Evolutionary conservation across 139 green algal species (phyloP).

Genomic region (Axilococcus clingmanii): DNA sequence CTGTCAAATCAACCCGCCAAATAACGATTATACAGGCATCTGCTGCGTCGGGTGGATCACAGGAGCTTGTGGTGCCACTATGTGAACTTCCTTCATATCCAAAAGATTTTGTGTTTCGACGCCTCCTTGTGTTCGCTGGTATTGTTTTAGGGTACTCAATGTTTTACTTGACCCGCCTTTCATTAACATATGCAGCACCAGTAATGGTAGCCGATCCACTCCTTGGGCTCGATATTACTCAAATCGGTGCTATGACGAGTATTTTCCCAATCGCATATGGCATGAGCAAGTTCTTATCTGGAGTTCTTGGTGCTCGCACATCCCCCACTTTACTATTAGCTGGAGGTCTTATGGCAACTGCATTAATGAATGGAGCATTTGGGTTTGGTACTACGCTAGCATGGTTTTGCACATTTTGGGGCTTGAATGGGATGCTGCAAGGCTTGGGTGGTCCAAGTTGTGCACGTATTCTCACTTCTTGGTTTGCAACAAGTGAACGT

Average conservation of each 20-base stretch:
- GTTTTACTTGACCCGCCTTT: conserved; percentile 93
- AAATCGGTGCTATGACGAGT: conserved; percentile 84
- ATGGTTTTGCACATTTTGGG: conserved; percentile 82
- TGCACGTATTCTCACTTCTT: conserved; percentile 91
- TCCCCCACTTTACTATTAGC: conserved; percentile 75
- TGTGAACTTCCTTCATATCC: conserved; percentile 25
- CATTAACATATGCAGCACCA: conserved; percentile 83
- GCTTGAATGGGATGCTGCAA: conserved; percentile 81
- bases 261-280: conserved; percentile 89
- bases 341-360: conserved; percentile 77
- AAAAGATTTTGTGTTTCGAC: conserved; percentile 42
- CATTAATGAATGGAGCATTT: conserved; percentile 82
- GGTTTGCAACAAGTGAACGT: conserved; percentile 73
- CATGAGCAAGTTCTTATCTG: conserved; percentile 79
- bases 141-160: conserved; percentile 76
- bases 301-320: conserved; percentile 74
- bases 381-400: conserved; percentile 66
- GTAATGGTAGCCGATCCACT: conserved; percentile 79
- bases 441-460: conserved; percentile 88
- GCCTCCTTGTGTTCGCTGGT: conserved; percentile 59
- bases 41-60: too few species aligned
- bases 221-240: conserved; percentile 74
- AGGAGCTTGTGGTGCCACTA: too few species aligned
- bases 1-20: too few species aligned
- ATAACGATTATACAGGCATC: too few species aligned